Evolutionary conservation across 805 yeast species (phyloP).

Genomic region (Clavispora phyllophila): DNA sequence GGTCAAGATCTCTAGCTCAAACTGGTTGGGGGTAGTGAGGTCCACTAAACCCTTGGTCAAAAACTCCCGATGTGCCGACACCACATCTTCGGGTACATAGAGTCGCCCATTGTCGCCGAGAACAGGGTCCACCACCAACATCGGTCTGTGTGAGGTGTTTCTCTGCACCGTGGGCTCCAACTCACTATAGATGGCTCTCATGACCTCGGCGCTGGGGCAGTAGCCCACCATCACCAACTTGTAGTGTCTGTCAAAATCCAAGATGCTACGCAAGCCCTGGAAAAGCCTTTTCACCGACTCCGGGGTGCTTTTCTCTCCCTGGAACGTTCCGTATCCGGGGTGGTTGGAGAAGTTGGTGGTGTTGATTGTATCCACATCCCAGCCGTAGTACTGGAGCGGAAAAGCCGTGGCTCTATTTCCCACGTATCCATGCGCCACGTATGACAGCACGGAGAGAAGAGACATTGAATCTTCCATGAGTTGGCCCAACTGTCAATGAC

Average conservation of each 20-base stretch:
- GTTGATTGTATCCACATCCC: slow-evolving; percentile 17
- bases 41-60: slow-evolving; percentile 52
- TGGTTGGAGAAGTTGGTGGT: slow-evolving; percentile 18
- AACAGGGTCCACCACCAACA: slow-evolving; percentile 84
- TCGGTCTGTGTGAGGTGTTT: slow-evolving; percentile 28
- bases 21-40: slow-evolving; percentile 83
- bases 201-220: slow-evolving; percentile 52
- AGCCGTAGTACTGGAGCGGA: slow-evolving; percentile 14
- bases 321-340: slow-evolving; percentile 15
- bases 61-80: slow-evolving; percentile 47
- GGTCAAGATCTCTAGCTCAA: slow-evolving; percentile 72
- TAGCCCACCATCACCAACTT: slow-evolving; percentile 78
- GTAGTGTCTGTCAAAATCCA: slow-evolving; percentile 39
- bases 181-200: slow-evolving; percentile 43
- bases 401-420: slow-evolving; percentile 16
- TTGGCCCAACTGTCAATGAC: not conserved
- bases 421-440: slow-evolving; percentile 17
- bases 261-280: slow-evolving; percentile 48
- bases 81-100: slow-evolving; percentile 60
- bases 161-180: slow-evolving; percentile 31
- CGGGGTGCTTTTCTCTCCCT: slow-evolving; percentile 32
- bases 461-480: not conserved
- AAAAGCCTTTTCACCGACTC: slow-evolving; percentile 45
- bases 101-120: slow-evolving; percentile 84
- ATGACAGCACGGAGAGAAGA: slow-evolving; percentile 16